phyloP scores from a whole-genome alignment of 1,284 basidiomycete genomes.

The Vanrija sp. region DNA sequence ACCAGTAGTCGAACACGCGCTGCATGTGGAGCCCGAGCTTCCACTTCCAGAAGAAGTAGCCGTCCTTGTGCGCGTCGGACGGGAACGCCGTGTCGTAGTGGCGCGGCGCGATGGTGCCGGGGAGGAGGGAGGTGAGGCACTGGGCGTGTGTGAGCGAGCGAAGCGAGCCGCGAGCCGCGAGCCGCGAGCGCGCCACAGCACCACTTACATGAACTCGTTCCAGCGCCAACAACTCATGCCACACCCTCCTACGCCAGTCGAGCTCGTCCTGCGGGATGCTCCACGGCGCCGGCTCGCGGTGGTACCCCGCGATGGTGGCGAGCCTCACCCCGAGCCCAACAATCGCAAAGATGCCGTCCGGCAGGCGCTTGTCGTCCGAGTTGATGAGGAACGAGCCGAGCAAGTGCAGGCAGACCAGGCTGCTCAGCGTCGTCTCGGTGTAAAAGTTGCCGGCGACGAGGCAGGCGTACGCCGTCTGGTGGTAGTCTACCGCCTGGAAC shows the following conservation, averaged over 20 bases:
- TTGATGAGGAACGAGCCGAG: conserved; percentile 18
- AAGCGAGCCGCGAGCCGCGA: background rate
- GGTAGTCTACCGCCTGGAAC: conserved; percentile 14
- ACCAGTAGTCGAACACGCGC: conserved; percentile 20
- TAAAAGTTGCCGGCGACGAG: conserved; percentile 19
- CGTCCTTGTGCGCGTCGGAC: conserved; percentile 11
- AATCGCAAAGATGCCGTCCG: conserved; percentile 19
- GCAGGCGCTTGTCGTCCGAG: conserved; percentile 18
- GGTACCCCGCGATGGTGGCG: conserved; percentile 19
- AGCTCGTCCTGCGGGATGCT: conserved; percentile 1
- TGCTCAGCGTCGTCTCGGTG: conserved; percentile 16
- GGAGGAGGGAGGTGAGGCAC: conserved; percentile 14
- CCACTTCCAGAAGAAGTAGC: conserved; percentile 20
- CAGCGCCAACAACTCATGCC: conserved; percentile 18
- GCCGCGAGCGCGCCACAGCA: background rate
- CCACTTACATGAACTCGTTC: conserved; percentile 14
- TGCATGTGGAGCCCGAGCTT: conserved; percentile 17
- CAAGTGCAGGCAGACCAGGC: conserved; percentile 12
- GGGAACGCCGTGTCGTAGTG: conserved; percentile 21
- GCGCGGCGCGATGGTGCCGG: conserved; percentile 12
- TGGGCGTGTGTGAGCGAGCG: background rate
- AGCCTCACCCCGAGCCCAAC: conserved; percentile 14
- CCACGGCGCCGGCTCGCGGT: conserved; percentile 8
- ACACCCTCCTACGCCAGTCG: conserved; percentile 15
- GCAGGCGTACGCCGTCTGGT: conserved; percentile 15